A percentile compares a stretch with the other conserved stretches of the same genome.
Evolutionary conservation across 371 early-diverging fungal species (phyloP).

Genomic region (Circinella umbellata): DNA sequence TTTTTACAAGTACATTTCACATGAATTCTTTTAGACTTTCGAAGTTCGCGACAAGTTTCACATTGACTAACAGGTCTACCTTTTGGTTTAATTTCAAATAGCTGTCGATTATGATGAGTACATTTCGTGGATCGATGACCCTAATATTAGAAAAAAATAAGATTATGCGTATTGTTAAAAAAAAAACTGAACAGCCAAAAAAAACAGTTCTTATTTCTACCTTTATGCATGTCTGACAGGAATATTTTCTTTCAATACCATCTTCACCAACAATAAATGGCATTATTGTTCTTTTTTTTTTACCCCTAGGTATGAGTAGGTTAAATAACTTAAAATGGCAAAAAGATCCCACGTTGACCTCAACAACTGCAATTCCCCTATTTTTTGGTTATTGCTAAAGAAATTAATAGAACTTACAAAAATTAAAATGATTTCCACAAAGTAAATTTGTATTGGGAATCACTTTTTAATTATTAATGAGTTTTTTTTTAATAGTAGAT

Average conservation of each 20-base stretch:
- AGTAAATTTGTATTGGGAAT: too few relatives aligned
- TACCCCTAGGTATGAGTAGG: neutral
- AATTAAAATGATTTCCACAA: too few relatives aligned
- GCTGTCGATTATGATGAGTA: slow-evolving; percentile 61
- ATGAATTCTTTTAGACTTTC: slow-evolving; percentile 75
- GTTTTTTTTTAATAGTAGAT: too few relatives aligned
- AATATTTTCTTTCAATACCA: slow-evolving; percentile 44
- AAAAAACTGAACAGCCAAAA: neutral
- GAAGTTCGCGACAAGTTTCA: slow-evolving; percentile 67
- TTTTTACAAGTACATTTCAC: slow-evolving; percentile 70
- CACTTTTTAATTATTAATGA: too few relatives aligned
- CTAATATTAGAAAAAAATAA: slow-evolving; percentile 15
- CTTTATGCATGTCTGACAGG: slow-evolving; percentile 53
- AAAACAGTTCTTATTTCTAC: slow-evolving; percentile 14
- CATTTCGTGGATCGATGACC: slow-evolving; percentile 71
- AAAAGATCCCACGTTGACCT: slow-evolving; percentile 4
- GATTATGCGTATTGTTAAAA: neutral
- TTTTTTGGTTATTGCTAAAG: too few relatives aligned
- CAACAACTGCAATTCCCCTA: too few relatives aligned
- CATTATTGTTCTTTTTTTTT: slow-evolving; percentile 12
- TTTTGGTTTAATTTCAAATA: slow-evolving; percentile 73
- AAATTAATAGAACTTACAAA: too few relatives aligned
- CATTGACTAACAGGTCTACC: slow-evolving; percentile 85
- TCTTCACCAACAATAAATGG: slow-evolving; percentile 38
- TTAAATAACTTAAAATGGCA: neutral